Percentiles rank a stretch among this genome's conserved stretches.
phyloP scores from a whole-genome alignment of 2,329 filamentous ascomycete species.

The Xylariomycetidae sp. region DNA sequence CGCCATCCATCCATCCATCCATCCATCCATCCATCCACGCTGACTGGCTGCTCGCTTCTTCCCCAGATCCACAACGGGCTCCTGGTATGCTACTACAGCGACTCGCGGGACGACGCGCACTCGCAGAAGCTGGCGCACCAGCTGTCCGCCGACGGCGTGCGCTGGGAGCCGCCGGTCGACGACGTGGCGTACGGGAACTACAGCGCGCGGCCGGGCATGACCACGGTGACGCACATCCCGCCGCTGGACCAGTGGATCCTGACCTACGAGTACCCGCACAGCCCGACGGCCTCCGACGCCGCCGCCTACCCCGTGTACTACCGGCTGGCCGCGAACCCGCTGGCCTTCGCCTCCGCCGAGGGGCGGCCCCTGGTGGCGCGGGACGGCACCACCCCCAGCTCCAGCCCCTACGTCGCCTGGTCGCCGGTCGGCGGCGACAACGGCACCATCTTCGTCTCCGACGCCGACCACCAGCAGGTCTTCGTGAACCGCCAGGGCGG shows the following conservation, averaged over 20 bases:
- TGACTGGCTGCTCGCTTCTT: too few relatives aligned
- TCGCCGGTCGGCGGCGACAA: slow-evolving; percentile 36
- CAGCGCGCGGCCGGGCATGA: slow-evolving; percentile 62
- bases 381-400: slow-evolving; percentile 27
- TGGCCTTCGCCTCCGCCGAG: slow-evolving; percentile 28
- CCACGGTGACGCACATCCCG: slow-evolving; percentile 48
- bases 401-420: slow-evolving; percentile 39
- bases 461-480: slow-evolving; percentile 31
- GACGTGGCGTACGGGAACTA: slow-evolving; percentile 57
- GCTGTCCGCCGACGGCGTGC: slow-evolving; percentile 49
- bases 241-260: slow-evolving; percentile 54
- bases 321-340: slow-evolving; percentile 33
- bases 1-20: too few relatives aligned
- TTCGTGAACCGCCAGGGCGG: slow-evolving; percentile 35
- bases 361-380: slow-evolving; percentile 26
- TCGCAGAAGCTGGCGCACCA: slow-evolving; percentile 66
- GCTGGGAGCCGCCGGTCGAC: slow-evolving; percentile 53
- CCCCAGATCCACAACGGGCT: slow-evolving; percentile 52
- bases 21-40: too few relatives aligned
- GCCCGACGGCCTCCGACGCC: slow-evolving; percentile 24
- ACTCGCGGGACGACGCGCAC: slow-evolving; percentile 57
- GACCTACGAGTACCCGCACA: slow-evolving; percentile 29
- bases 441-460: slow-evolving; percentile 38
- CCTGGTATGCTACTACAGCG: slow-evolving; percentile 62
- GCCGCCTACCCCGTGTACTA: slow-evolving; percentile 40